Conservation (phyloP, 1,284 basidiomycete genomes). For the Agroathelia rolfsii region DNA sequence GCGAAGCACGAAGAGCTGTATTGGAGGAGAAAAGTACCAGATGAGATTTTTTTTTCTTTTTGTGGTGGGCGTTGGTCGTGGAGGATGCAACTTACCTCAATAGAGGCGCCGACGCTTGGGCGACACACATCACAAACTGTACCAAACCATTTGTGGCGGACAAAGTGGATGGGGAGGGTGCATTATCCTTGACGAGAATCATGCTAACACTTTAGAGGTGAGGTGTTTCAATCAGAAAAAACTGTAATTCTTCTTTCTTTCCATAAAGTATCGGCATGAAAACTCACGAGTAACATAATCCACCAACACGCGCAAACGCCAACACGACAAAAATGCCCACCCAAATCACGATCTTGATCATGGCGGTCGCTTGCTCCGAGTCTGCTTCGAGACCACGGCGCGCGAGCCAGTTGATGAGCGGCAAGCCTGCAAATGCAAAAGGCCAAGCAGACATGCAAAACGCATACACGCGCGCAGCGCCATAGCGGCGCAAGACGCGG, state of each 20-base stretch:
- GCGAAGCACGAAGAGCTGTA: too few species aligned
- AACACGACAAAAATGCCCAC: constrained; percentile 30
- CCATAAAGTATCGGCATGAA: too few species aligned
- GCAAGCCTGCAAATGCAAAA: constrained; percentile 31
- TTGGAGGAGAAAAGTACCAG: too few species aligned
- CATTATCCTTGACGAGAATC: constrained; percentile 49
- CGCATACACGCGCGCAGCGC: constrained; percentile 32
- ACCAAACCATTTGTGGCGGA: constrained; percentile 55
- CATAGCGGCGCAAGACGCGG: constrained; percentile 31
- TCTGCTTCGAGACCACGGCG: constrained; percentile 18
- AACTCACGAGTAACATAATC: constrained; percentile 32
- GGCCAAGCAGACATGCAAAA: constrained; percentile 40
- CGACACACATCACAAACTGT: constrained; percentile 48
- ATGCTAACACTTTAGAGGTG: constrained; percentile 54
- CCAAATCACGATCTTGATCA: too few species aligned
- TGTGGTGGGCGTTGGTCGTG: too few species aligned
- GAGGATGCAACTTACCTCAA: constrained; percentile 41
- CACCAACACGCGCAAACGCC: constrained; percentile 26
- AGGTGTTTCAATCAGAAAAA: too few species aligned
- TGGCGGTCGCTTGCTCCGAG: too few species aligned
- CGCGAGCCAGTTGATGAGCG: constrained; percentile 35
- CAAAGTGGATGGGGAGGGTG: constrained; percentile 40
- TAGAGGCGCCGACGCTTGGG: constrained; percentile 50
- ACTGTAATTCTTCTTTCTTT: too few species aligned
- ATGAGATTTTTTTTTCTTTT: too few species aligned